Evolutionary conservation across 768 basidiomycete species (phyloP).

Genomic region (Kwoniella dendrophila): DNA sequence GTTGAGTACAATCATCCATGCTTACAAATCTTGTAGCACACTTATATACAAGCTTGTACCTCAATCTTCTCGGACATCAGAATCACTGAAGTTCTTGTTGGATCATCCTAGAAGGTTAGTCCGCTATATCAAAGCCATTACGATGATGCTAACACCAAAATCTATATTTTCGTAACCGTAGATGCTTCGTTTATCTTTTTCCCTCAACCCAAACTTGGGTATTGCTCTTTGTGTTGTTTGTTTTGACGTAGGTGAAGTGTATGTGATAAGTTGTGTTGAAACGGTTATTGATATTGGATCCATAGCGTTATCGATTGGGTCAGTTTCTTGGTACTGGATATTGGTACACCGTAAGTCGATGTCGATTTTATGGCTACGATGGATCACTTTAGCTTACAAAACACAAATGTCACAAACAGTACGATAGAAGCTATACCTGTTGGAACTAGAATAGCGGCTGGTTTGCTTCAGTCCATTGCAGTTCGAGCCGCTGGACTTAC

Average conservation of each 20-base stretch:
- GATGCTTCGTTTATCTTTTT: slow-evolving; percentile 87
- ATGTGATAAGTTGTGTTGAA: not conserved
- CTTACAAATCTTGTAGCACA: not conserved
- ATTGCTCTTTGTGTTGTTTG: slow-evolving; percentile 68
- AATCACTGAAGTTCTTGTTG: slow-evolving; percentile 86
- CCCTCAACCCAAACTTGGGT: slow-evolving; percentile 95
- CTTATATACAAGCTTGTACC: slow-evolving; percentile 66
- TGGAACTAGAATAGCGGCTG: slow-evolving; percentile 70
- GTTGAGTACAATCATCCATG: not conserved
- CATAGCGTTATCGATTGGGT: slow-evolving; percentile 79
- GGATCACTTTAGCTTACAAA: not conserved
- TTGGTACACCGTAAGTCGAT: slow-evolving; percentile 65
- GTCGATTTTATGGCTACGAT: no score
- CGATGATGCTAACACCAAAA: not conserved
- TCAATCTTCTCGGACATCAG: slow-evolving; percentile 64
- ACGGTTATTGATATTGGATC: slow-evolving; percentile 10
- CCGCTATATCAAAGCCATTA: no score
- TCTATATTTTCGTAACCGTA: slow-evolving; percentile 10
- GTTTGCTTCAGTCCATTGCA: slow-evolving; percentile 72
- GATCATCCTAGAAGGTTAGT: slow-evolving; percentile 77
- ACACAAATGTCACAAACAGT: slow-evolving; percentile 17
- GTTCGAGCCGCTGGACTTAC: slow-evolving; percentile 87
- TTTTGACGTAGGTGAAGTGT: slow-evolving; percentile 65
- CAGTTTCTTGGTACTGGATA: slow-evolving; percentile 83
- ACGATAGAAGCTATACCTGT: slow-evolving; percentile 70